Percentiles rank a stretch among this genome's conserved stretches.
phyloP scores from a whole-genome alignment of 441 rosid genomes.

The Populus hybrid region DNA sequence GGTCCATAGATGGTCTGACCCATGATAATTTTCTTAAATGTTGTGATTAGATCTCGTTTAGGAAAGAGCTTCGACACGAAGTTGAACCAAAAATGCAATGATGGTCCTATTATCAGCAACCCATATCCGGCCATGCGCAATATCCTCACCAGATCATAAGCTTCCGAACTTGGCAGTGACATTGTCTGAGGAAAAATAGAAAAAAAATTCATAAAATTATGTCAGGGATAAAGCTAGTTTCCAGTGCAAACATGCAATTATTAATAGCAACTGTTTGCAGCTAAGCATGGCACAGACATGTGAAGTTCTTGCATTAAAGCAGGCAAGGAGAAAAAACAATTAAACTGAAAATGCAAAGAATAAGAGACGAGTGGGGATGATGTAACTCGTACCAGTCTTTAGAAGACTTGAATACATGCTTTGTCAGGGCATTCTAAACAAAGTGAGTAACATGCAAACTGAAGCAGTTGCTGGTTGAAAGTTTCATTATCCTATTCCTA shows the following conservation, averaged over 20 bases:
- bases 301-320: not conserved
- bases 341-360: not conserved
- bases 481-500: not conserved
- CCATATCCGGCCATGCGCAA: slow-evolving; percentile 89
- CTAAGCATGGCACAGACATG: not conserved
- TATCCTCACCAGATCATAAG: slow-evolving; percentile 73
- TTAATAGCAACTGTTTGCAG: not conserved
- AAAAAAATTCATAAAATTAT: not conserved
- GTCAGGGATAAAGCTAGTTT: slow-evolving; percentile 2
- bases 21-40: slow-evolving; percentile 79
- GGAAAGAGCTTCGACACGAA: slow-evolving; percentile 70
- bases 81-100: slow-evolving; percentile 79
- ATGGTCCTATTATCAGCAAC: slow-evolving; percentile 66
- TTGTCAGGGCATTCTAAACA: not conserved
- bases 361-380: not conserved
- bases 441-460: not conserved
- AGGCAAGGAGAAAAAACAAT: not conserved
- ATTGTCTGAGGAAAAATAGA: slow-evolving; percentile 43
- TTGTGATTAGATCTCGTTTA: slow-evolving; percentile 58
- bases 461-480: not conserved
- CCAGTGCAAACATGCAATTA: not conserved
- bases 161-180: slow-evolving; percentile 33
- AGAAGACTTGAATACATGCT: not conserved
- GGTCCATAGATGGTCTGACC: slow-evolving; percentile 80
- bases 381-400: not conserved